Base-by-base conservation (phyloP, 139 green algal genomes). In the Closterium sp. region DNA sequence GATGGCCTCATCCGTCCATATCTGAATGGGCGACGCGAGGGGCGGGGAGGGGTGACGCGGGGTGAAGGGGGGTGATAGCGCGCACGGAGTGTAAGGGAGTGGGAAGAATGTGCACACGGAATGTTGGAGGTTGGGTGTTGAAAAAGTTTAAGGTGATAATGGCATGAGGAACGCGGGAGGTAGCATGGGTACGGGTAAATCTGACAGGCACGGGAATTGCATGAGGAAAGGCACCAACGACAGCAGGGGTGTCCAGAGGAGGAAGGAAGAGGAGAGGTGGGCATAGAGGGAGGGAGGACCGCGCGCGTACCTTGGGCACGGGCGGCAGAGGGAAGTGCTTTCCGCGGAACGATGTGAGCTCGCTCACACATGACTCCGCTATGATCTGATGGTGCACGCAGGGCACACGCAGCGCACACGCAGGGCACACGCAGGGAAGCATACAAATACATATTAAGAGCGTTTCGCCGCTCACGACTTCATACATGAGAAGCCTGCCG, bases 381-480 rank as follows among this genome's bases (percentile, higher is more conserved):
- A 91, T 91, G 84, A 91, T 85, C 89, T 91, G 89, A 50, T 31
- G 89, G 84, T 24, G 24, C 28, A 31, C 88, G 19, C 88, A 85
- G 9, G 79, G n/a, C 85, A 79, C 17, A 24, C 62, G 19, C 62
- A 79, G 62, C 45, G 45, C 45, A 13, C 45, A 70, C 4, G 45
- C 45, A 70, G 45, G 10, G 45, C 3, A 70, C 45, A 4, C 45
- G 45, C 45, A 70, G 13, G 17, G 13, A 21, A 19, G 17, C 50
- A 70, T 19, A 21, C 50, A 21, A 10, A 70, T 21, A 70, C 50
- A 70, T 21, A 70, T 42, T 6, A 42, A 42, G 38, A 50, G 38
- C 38, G 38, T 9, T 50, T 50, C 38, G 7, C 38, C 38, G 13
- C 38, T 50, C 38, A 50, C 38, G 38, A 50, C 7, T 50, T 11